These are phyloP conservation scores for Cyclotella sp. DNA, from an alignment of 108 stramenopile species.

Conservation along the genomic window DNA sequence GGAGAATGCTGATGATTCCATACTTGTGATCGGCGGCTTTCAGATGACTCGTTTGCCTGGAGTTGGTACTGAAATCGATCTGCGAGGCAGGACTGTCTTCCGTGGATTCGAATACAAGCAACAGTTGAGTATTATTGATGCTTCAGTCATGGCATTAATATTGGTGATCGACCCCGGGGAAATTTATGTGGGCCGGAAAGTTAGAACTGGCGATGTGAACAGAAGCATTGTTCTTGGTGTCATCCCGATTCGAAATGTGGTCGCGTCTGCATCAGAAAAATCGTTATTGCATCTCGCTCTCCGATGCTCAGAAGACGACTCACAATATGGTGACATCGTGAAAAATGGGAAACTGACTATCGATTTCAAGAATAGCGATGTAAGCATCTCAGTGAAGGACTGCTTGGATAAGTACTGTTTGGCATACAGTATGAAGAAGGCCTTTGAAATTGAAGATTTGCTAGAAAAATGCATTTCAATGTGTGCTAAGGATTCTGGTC, in stretches of 20 bases:
- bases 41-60: slow-evolving; percentile 38
- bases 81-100: slow-evolving; percentile 76
- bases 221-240: slow-evolving; percentile 59
- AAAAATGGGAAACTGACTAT: slow-evolving; percentile 85
- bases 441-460: slow-evolving; percentile 37
- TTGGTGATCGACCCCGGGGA: slow-evolving; percentile 52
- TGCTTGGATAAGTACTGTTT: slow-evolving; percentile 61
- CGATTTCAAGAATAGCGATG: slow-evolving; percentile 59
- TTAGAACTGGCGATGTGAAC: slow-evolving; percentile 41
- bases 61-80: slow-evolving; percentile 69
- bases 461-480: slow-evolving; percentile 28
- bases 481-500: not conserved
- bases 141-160: slow-evolving; percentile 7
- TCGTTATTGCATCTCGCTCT: slow-evolving; percentile 76
- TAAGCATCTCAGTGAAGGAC: slow-evolving; percentile 65
- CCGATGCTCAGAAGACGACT: slow-evolving; percentile 44
- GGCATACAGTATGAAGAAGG: slow-evolving; percentile 27
- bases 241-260: slow-evolving; percentile 64
- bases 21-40: slow-evolving; percentile 62
- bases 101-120: slow-evolving; percentile 39
- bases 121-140: slow-evolving; percentile 12
- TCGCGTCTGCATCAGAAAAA: slow-evolving; percentile 71
- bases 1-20: slow-evolving; percentile 68
- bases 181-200: slow-evolving; percentile 60
- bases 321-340: slow-evolving; percentile 10